phyloP scores from a whole-genome alignment of 2,329 filamentous ascomycete genomes.

The Escovopsis sp. region DNA sequence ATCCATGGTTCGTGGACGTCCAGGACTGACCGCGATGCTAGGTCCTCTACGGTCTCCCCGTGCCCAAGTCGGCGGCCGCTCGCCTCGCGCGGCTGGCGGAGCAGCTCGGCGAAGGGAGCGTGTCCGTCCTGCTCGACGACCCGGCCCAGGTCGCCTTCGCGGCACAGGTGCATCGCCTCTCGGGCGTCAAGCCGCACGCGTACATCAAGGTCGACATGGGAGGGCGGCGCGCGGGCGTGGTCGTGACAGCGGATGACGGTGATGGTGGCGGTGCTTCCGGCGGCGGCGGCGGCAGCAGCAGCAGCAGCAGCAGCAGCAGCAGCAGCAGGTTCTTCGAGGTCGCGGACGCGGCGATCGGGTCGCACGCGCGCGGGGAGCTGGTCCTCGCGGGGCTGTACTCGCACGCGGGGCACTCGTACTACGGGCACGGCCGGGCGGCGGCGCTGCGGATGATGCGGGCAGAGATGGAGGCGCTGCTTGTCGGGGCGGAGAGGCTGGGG shows the following conservation, averaged over 20 bases:
- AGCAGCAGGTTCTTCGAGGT: conserved; percentile 31
- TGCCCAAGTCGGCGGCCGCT: conserved; percentile 42
- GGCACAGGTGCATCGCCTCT: conserved; percentile 25
- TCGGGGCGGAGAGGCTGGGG: conserved; percentile 10
- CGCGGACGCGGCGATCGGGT: conserved; percentile 20
- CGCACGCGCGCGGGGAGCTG: conserved; percentile 14
- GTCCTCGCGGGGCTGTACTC: conserved; percentile 52
- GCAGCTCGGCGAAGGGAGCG: conserved; percentile 35
- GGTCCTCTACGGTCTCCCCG: conserved; percentile 59
- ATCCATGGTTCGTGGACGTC: background rate
- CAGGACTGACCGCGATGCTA: conserved; percentile 11
- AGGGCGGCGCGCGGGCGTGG: conserved; percentile 53
- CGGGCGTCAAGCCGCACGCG: conserved; percentile 34
- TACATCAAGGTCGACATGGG: conserved; percentile 67
- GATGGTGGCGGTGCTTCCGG: too few species aligned
- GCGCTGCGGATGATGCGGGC: conserved; percentile 16
- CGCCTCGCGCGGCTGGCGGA: conserved; percentile 43
- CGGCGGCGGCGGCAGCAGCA: too few species aligned
- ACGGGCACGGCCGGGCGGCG: conserved; percentile 14
- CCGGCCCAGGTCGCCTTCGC: conserved; percentile 37
- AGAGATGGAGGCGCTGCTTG: conserved; percentile 16
- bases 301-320: too few species aligned
- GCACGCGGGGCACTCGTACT: conserved; percentile 61
- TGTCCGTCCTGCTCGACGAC: conserved; percentile 59
- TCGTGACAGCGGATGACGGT: conserved; percentile 3